These are phyloP conservation scores for Geotrichum armillariae DNA, from an alignment of 1,139 yeast genomes.

Conservation along the genomic window DNA sequence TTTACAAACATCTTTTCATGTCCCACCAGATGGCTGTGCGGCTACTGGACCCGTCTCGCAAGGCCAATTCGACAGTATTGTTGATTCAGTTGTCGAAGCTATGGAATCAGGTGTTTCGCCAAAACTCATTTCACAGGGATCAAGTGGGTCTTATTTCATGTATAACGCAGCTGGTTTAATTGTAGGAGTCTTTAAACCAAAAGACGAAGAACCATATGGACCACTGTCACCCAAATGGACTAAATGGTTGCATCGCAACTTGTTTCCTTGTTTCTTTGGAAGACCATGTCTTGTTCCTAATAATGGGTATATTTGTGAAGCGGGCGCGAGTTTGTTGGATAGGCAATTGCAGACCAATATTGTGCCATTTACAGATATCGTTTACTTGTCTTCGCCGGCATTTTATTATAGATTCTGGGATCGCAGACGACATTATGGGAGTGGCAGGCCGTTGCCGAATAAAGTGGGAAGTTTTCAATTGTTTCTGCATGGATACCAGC, in stretches of 20 bases:
- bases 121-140: slow-evolving; percentile 59
- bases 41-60: slow-evolving; percentile 38
- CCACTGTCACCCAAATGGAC: slow-evolving; percentile 80
- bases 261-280: slow-evolving; percentile 78
- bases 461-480: slow-evolving; percentile 71
- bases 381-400: slow-evolving; percentile 51
- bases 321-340: slow-evolving; percentile 68
- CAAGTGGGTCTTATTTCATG: slow-evolving; percentile 72
- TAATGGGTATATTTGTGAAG: slow-evolving; percentile 70
- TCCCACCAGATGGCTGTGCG: slow-evolving; percentile 38
- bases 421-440: slow-evolving; percentile 34
- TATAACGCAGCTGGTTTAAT: slow-evolving; percentile 40
- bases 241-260: slow-evolving; percentile 73
- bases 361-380: slow-evolving; percentile 67
- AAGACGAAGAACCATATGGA: slow-evolving; percentile 81
- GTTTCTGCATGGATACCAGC: slow-evolving; percentile 58
- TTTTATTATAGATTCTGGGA: slow-evolving; percentile 60
- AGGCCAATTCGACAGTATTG: slow-evolving; percentile 42
- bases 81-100: slow-evolving; percentile 45
- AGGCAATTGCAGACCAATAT: slow-evolving; percentile 56
- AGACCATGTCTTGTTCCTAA: slow-evolving; percentile 72
- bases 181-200: slow-evolving; percentile 72
- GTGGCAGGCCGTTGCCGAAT: slow-evolving; percentile 40
- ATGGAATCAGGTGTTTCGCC: slow-evolving; percentile 50
- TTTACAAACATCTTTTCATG: slow-evolving; percentile 18